Base-by-base conservation (phyloP, 768 basidiomycete genomes). In the Suillus tomentosus region DNA sequence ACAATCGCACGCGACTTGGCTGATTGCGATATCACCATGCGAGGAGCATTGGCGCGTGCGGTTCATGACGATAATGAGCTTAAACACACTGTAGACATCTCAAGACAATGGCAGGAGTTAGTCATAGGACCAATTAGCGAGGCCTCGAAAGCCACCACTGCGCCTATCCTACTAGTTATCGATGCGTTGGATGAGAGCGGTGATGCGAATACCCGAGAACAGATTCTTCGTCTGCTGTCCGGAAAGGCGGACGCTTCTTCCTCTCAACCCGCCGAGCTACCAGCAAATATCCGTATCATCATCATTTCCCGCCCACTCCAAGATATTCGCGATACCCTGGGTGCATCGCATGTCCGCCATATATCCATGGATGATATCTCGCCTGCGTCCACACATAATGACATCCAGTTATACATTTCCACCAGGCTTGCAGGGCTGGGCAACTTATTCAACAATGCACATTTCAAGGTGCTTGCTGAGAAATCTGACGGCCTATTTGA, bases 401-500 rank as follows among this genome's bases (percentile, higher is more conserved):
- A 47, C 45, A 64, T 64, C 31, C 58, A 58, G 11, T 24, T 60
- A 22, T 64, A 64, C 19, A 36, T 61, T 22, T 61, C 63, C 8
- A n/a, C 17, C n/a, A 60, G 50, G 17, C 36, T 61, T 2, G 8
- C 10, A 24, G 17, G n/a, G n/a, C 14, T 31, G 15, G n/a, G 17
- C 10, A n/a, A 42, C n/a, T n/a, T 22, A 3, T 63, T 63, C 27
- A 36, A 42, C 7, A 50, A 60, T 24, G 24, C 27, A n/a, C 56
- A 53, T 22, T 34, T 58, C 31, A 48, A 24, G 31, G 14, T 14
- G 5, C 55, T 63, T 5, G 34, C 51, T 1, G 27, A 39, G n/a
- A 64, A 27, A 40, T 54, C 64, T 3, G 64, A 62, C 14, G 61
- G 64, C 19, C 42, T 65, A 5, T 65, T 65, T 13, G 48, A 59